Conservation (phyloP, 2,329 filamentous ascomycete genomes). For the Cylindrodendrum hubeiense region DNA sequence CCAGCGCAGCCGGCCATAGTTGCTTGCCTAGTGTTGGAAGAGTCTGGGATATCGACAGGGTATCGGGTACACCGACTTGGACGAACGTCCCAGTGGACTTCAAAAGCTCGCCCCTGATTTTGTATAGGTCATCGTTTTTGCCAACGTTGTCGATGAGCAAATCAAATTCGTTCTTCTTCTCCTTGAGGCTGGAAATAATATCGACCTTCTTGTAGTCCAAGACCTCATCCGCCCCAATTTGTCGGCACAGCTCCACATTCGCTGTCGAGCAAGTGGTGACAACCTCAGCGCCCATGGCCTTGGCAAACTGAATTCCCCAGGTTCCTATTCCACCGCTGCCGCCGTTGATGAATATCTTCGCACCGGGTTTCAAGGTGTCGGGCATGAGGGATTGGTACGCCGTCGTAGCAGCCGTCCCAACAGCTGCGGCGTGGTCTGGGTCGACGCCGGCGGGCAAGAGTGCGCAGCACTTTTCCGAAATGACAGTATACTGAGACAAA, state of each 20-base stretch:
- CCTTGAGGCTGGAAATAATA: conserved; percentile 1
- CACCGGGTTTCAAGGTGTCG: conserved; percentile 10
- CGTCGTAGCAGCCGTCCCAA: conserved; percentile 36
- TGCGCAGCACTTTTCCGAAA: neutral
- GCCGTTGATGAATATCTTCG: conserved; percentile 45
- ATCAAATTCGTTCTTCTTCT: conserved; percentile 1
- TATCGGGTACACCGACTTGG: conserved; percentile 9
- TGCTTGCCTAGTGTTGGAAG: neutral
- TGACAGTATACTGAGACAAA: conserved; percentile 3
- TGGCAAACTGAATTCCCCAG: conserved; percentile 54
- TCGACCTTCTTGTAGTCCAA: conserved; percentile 15
- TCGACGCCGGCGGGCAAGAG: conserved; percentile 4
- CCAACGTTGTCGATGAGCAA: conserved; percentile 19
- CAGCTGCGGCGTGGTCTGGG: conserved; percentile 7
- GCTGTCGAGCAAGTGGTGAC: conserved; percentile 49
- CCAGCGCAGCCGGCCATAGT: neutral
- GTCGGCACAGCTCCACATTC: conserved; percentile 48
- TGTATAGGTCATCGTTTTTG: neutral
- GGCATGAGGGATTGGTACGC: conserved; percentile 39
- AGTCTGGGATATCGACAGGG: neutral
- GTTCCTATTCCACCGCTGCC: conserved; percentile 50
- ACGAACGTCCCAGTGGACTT: conserved; percentile 9
- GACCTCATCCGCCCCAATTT: conserved; percentile 39
- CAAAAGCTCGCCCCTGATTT: neutral
- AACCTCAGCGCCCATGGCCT: conserved; percentile 47